A percentile compares a stretch with the other conserved stretches of the same genome.
Conservation (phyloP, 75 land plant genomes). For the Pinus taeda region DNA sequence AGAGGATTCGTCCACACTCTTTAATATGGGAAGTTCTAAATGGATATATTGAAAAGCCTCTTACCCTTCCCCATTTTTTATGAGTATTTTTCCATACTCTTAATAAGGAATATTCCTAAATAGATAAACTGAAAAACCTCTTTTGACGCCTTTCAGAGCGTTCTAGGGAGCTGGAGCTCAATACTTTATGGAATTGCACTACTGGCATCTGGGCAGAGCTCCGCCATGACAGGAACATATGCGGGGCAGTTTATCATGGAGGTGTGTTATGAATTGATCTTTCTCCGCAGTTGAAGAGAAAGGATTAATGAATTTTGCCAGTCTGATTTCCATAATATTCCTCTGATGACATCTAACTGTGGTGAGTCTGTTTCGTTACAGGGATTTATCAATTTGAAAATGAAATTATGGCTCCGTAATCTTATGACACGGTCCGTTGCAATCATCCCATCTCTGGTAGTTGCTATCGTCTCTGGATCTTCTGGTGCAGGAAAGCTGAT, state of each 20-base stretch:
- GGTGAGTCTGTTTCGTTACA: constrained; percentile 5
- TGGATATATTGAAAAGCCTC: background rate
- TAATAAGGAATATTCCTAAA: no score
- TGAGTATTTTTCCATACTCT: no score
- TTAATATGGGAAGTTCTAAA: no score
- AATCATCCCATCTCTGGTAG: constrained; percentile 73
- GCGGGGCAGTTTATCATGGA: constrained; percentile 91
- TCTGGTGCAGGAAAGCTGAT: constrained; percentile 82
- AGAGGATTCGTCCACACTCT: no score
- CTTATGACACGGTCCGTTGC: constrained; percentile 73
- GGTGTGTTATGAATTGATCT: constrained; percentile 26
- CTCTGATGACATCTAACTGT: no score
- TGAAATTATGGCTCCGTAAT: constrained; percentile 78
- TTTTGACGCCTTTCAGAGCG: constrained; percentile 34
- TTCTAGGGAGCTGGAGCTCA: constrained; percentile 55
- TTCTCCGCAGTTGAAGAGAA: no score
- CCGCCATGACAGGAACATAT: constrained; percentile 83
- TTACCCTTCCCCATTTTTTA: no score
- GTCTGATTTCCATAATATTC: no score
- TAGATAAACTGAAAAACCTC: background rate
- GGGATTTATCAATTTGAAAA: constrained; percentile 83
- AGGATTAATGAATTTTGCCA: no score
- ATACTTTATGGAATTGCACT: constrained; percentile 59
- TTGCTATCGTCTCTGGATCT: constrained; percentile 81
- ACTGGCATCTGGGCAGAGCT: constrained; percentile 87